Evolutionary conservation across 257 asterid species (phyloP), one percentile per base, ranked within the genome.

Genomic region (Cynanchum wilfordii): DNA sequence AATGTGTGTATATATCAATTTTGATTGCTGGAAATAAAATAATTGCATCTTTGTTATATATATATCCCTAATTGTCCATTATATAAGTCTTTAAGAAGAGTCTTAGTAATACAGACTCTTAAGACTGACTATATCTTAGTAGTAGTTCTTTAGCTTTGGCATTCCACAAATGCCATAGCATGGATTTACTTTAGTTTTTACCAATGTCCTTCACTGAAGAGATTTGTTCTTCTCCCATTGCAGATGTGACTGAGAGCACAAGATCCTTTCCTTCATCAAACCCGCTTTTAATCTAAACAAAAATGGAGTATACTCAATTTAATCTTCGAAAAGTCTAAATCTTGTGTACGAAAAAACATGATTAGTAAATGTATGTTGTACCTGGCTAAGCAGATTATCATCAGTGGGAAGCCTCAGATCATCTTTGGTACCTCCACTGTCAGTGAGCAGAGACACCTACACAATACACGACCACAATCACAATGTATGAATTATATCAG

Each of bases 141-240:
- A 69, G 36, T 59, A 51, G 67, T 30, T 42, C 58, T 57, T 65
- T 72, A 36, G 70, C 72, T 52, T 72, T 51, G 49, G 82, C 72
- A 64, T 64, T 19, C 3, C 24, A 47, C 12, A 50, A 10, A 10
- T 62, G 73, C 13, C 44, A 71, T 30, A 57, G 69, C 63, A 27
- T 19, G 17, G 22, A 36, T 30, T 76, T 75, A 33, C 38, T 33
- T 33, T 5, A 87, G 24, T 82, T 86, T 76, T 85, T 86, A 66
- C 90, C 89, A 65, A 86, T 84, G 79, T 89, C 92, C 80, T 89
- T 88, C 44, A 89, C 77, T 22, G 84, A 88, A 66, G 83, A 82
- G 51, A 89, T 89, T 85, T 89, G 96, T 82, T 89, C 96, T 73
- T 89, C 96, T 38, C 93, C 96, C 94, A 89, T 89, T 0, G 96